Evolutionary conservation across 164 flowering plant species (phyloP).

Genomic region (Berberis thunbergii): DNA sequence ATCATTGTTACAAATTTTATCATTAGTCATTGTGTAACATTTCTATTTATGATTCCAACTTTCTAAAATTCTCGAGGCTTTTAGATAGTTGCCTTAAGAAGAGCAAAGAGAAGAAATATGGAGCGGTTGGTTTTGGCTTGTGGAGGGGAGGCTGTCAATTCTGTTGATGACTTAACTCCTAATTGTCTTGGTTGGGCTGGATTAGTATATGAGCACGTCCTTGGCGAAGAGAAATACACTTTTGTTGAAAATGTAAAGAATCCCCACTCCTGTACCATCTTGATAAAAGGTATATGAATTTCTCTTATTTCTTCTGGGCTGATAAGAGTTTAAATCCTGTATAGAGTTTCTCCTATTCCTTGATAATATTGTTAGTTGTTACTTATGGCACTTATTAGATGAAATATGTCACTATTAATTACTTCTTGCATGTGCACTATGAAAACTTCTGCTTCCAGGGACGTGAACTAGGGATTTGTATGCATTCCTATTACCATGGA

Average conservation of each 20-base stretch:
- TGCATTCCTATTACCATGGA: no score
- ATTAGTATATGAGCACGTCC: slow-evolving; percentile 90
- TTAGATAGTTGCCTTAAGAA: slow-evolving; percentile 87
- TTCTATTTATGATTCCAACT: no score
- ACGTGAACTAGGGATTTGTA: no score
- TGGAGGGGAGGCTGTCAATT: slow-evolving; percentile 98
- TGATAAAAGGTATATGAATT: slow-evolving; percentile 71
- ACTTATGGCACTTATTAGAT: no score
- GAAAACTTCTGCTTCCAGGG: no score
- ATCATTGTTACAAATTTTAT: no score
- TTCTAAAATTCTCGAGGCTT: background rate
- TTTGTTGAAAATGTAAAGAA: slow-evolving; percentile 94
- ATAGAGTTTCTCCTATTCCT: no score
- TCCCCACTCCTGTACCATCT: slow-evolving; percentile 86
- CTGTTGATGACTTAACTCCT: slow-evolving; percentile 82
- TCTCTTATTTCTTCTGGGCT: background rate
- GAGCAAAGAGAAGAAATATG: slow-evolving; percentile 98
- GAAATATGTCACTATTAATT: no score
- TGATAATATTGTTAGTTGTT: no score
- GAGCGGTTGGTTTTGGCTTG: slow-evolving; percentile 90
- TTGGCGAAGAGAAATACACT: slow-evolving; percentile 96
- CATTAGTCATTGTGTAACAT: no score
- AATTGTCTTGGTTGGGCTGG: slow-evolving; percentile 99
- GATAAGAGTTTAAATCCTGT: no score
- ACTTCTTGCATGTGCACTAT: no score